Conservation (phyloP, 2,329 filamentous ascomycete species). For the Alternaria postmessia region DNA sequence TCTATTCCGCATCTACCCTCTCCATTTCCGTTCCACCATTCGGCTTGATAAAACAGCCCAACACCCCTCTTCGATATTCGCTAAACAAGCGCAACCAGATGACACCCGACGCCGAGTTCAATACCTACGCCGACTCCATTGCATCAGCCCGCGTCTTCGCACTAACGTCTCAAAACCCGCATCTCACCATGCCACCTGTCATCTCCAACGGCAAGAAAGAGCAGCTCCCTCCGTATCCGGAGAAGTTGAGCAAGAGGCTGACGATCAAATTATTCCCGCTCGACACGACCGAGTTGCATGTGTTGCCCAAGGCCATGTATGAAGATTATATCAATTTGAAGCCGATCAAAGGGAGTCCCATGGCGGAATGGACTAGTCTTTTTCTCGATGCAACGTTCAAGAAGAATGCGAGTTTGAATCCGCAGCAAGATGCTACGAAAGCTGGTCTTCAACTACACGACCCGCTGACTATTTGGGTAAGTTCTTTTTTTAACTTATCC, state of each 20-base stretch:
- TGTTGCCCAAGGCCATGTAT: slow-evolving; percentile 53
- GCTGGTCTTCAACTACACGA: slow-evolving; percentile 58
- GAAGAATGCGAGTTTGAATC: slow-evolving; percentile 55
- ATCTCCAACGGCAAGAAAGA: slow-evolving; percentile 55
- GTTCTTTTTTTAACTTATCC: too few relatives aligned
- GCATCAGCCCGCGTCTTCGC: slow-evolving; percentile 60
- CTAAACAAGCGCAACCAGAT: slow-evolving; percentile 57
- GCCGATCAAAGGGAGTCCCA: slow-evolving; percentile 48
- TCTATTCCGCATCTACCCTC: slow-evolving; percentile 24
- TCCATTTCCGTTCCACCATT: slow-evolving; percentile 45
- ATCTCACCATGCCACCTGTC: slow-evolving; percentile 78
- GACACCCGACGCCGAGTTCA: slow-evolving; percentile 89
- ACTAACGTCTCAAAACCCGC: slow-evolving; percentile 65
- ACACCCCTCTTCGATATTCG: slow-evolving; percentile 39
- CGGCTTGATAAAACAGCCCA: slow-evolving; percentile 51
- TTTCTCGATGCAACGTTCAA: slow-evolving; percentile 57
- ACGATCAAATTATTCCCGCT: slow-evolving; percentile 59
- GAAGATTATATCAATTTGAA: slow-evolving; percentile 34
- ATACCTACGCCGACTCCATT: slow-evolving; percentile 81
- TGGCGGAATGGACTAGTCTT: slow-evolving; percentile 56
- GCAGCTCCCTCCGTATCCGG: slow-evolving; percentile 51
- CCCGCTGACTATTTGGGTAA: slow-evolving; percentile 50
- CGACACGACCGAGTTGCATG: slow-evolving; percentile 57
- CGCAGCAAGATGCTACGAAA: slow-evolving; percentile 44
- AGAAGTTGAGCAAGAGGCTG: slow-evolving; percentile 51